Conservation (phyloP, 805 yeast genomes). For the Hanseniaspora clermontiae region DNA sequence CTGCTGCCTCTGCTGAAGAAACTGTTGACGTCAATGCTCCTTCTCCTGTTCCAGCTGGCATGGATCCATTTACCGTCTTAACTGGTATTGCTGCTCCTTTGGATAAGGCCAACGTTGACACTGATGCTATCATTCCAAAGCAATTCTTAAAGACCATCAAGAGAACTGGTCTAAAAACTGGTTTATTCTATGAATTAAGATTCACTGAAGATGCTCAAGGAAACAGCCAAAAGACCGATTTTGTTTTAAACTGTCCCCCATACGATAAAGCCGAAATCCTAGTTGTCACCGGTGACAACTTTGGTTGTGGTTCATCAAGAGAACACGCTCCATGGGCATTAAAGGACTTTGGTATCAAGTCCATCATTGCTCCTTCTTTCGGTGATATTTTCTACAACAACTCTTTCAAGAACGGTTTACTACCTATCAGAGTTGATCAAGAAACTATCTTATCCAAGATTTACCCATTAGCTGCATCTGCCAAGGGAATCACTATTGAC, state of each 20-base stretch:
- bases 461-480: slow-evolving; percentile 67
- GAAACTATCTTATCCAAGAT: slow-evolving; percentile 59
- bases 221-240: slow-evolving; percentile 72
- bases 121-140: slow-evolving; percentile 97
- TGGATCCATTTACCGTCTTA: slow-evolving; percentile 62
- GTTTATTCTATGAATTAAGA: slow-evolving; percentile 85
- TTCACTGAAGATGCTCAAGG: slow-evolving; percentile 58
- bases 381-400: slow-evolving; percentile 97
- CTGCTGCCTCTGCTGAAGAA: slow-evolving; percentile 20
- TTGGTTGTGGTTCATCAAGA: slow-evolving; percentile 98
- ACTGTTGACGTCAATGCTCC: slow-evolving; percentile 19
- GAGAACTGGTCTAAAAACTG: slow-evolving; percentile 82
- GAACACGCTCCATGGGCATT: slow-evolving; percentile 99
- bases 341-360: slow-evolving; percentile 91
- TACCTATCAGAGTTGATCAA: slow-evolving; percentile 84
- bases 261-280: slow-evolving; percentile 69
- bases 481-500: slow-evolving; percentile 60
- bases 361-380: slow-evolving; percentile 93
- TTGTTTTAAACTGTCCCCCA: slow-evolving; percentile 75
- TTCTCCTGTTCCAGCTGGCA: slow-evolving; percentile 36
- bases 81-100: slow-evolving; percentile 88
- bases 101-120: slow-evolving; percentile 89
- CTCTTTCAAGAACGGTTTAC: slow-evolving; percentile 88
- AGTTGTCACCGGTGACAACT: slow-evolving; percentile 89
- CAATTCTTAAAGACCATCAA: slow-evolving; percentile 96